Base-by-base conservation (phyloP, 2,329 filamentous ascomycete genomes). In the Pseudogymnoascus sp. region DNA sequence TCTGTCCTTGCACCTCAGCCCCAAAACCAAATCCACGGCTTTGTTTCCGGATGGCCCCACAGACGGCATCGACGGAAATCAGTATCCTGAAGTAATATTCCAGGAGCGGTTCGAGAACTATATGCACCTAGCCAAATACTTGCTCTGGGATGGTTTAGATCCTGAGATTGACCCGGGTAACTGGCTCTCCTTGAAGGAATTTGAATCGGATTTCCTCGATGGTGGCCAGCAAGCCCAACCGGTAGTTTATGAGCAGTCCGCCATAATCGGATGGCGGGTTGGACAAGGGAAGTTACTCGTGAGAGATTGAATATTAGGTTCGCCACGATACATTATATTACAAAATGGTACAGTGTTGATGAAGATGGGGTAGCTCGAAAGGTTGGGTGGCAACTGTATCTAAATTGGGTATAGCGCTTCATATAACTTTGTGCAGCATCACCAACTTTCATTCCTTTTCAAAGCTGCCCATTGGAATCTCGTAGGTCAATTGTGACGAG, bases 1-100 rank as follows among this genome's bases (percentile, higher is more conserved):
- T 11, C 72, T 88, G 1, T 85, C 77, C 61, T 71, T 86, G 11
- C 84, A 85, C 59, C 64, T 81, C 11, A 75, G 76, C 2, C 79
- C 78, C 1, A 65, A 68, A 38, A 28, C 43, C 7, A 30, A 30
- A 11, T 50, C 6, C n/a, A 47, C 43, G 22, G 20, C 43, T 4
- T 22, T 50, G 14, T 50, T 30, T 7, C 43, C 43, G 6, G 69
- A 68, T 57, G 60, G 67, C 43, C 66, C 74, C 1, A 70, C 77
- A 7, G 73, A 76, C 50, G 64, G 75, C n/a, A 22, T 39, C 0
- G 28, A 43, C 16, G 2, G 7, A 11, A 11, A 50, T 28, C 22
- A 67, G 62, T 39, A 69, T 69, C 64, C n/a, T 6, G 2, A 59
- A 67, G 20, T 62, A 69, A 12, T 65, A 68, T 11, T 75, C 12